Conservation (phyloP, 2,329 filamentous ascomycete species). For the Botrytis elliptica region DNA sequence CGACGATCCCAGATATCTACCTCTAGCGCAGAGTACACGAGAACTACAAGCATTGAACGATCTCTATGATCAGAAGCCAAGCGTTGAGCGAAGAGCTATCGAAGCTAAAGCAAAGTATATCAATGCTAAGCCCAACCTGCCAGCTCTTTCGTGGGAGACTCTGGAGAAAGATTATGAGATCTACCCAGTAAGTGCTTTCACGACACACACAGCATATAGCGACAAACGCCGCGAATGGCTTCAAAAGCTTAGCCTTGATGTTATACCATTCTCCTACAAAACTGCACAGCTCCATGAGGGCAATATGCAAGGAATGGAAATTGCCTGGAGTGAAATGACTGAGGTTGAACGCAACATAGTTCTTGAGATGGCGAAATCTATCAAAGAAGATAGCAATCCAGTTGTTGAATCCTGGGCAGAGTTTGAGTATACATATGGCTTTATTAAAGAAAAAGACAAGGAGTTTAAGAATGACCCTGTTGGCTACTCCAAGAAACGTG, state of each 20-base stretch:
- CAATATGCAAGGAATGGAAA: constrained; percentile 3
- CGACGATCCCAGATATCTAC: not conserved
- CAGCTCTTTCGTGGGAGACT: not conserved
- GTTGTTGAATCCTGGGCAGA: not conserved
- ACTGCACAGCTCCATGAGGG: not conserved
- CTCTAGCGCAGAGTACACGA: not conserved
- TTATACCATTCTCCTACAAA: not conserved
- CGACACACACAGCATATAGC: not conserved
- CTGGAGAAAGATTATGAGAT: not conserved
- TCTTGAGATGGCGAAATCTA: not conserved
- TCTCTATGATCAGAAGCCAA: not conserved
- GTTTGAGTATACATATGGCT: not conserved
- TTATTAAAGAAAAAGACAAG: not conserved
- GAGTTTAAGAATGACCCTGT: not conserved
- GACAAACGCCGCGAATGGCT: not conserved
- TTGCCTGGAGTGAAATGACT: not conserved
- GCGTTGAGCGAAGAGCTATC: constrained; percentile 5
- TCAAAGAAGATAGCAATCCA: constrained; percentile 5
- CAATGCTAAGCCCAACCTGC: not conserved
- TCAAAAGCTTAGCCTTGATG: not conserved
- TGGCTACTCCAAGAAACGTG: not conserved
- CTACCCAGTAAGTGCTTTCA: constrained; percentile 1
- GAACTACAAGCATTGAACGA: not conserved
- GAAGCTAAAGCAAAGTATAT: constrained; percentile 7
- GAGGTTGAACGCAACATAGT: not conserved